Evolutionary conservation across 2,329 filamentous ascomycete species (phyloP), one percentile per base, ranked within the genome.

Genomic region (Hypoxylon sp.): DNA sequence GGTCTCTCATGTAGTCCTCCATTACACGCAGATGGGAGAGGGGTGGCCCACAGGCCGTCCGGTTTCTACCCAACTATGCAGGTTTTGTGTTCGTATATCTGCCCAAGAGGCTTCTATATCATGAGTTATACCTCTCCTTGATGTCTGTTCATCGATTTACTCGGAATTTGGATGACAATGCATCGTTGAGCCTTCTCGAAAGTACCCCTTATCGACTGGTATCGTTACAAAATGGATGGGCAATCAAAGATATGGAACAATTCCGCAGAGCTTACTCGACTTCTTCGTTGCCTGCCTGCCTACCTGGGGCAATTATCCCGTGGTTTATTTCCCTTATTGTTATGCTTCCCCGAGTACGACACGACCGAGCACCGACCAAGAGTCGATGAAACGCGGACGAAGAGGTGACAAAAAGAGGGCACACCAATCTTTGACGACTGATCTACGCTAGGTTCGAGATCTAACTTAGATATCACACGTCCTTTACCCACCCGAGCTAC

Each of bases 11-110:
- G n/a, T 37, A 27, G 18, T 24, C 27, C 29, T 23, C 48, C 29
- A 43, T 48, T 45, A 42, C 24, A 48, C 38, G 43, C 43, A 53
- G 20, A 58, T n/a, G n/a, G n/a, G 21, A 38, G 35, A 23, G 11
- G 31, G 42, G 13, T n/a, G n/a, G n/a, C n/a, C 20, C 15, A 15
- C 11, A 35, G 31, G n/a, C n/a, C 15, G 31, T 1, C 31, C 15
- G 4, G 5, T 60, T 60, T 27, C 35, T 60, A 51, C 56, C 56
- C 56, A 37, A 60, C 42, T 23, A 45, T 26, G 45, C 26, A 18
- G 31, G 5, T 23, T 5, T 33, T 45, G n/a, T 33, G 10, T 26
- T 42, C 52, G 29, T 51, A 43, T 48, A 7, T 37, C 48, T 58
- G 27, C 48, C 48, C 37, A 45, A 31, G 27, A 48, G 38, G 15